These are phyloP conservation scores for Aschersonia sp. DNA, from an alignment of 2,329 filamentous ascomycete species.

Conservation along the genomic window DNA sequence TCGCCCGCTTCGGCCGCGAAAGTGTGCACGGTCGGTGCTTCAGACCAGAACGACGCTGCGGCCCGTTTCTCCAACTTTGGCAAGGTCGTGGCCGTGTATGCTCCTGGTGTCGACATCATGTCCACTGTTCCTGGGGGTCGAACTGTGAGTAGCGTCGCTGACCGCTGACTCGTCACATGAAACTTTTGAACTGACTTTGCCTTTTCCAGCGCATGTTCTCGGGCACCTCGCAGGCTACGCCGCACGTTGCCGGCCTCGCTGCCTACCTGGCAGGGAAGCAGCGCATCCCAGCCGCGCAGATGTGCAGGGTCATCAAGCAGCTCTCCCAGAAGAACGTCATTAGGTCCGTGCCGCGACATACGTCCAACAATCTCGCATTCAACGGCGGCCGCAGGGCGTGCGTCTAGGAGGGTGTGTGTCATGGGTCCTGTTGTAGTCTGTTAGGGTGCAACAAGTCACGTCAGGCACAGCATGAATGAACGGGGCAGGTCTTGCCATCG, in stretches of 20 bases:
- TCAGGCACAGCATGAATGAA: not conserved
- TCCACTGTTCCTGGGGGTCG: constrained; percentile 28
- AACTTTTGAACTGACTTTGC: not conserved
- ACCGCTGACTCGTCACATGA: too few species aligned
- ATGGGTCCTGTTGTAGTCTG: too few species aligned
- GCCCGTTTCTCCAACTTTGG: constrained; percentile 31
- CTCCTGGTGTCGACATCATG: constrained; percentile 26
- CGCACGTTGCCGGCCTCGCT: constrained; percentile 5
- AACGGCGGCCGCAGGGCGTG: constrained; percentile 17
- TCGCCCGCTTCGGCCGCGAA: constrained; percentile 10
- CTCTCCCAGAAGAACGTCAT: constrained; percentile 21
- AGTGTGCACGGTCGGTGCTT: constrained; percentile 9
- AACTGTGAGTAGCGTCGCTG: constrained; percentile 11
- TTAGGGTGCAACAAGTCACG: not conserved
- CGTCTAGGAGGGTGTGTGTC: not conserved
- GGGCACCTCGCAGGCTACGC: constrained; percentile 23
- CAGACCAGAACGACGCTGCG: constrained; percentile 13
- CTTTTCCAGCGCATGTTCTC: constrained; percentile 5
- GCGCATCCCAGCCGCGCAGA: constrained; percentile 10
- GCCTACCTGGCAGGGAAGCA: constrained; percentile 19
- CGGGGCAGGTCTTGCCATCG: not conserved
- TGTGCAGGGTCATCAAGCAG: constrained; percentile 13
- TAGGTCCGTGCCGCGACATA: constrained; percentile 14
- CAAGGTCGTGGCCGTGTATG: constrained; percentile 27
- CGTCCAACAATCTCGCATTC: constrained; percentile 28